Percentiles rank a stretch among this genome's conserved stretches.
Evolutionary conservation across 2,329 filamentous ascomycete genomes (phyloP).

Genomic region (Pyrenochaeta sp.): DNA sequence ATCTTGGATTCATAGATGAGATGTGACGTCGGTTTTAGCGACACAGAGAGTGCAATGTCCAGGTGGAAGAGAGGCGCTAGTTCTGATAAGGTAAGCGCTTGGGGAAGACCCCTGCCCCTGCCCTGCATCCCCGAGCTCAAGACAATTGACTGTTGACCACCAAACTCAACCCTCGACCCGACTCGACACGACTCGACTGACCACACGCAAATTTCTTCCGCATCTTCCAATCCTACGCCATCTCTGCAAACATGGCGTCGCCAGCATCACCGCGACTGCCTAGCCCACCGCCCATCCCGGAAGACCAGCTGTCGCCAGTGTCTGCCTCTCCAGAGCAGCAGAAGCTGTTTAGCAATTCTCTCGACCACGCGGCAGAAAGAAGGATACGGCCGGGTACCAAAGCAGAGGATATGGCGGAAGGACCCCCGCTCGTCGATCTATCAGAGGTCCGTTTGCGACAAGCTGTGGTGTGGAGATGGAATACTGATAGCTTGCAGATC

Average conservation of each 20-base stretch:
- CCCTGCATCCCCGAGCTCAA: conserved; percentile 24
- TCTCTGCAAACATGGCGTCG: conserved; percentile 30
- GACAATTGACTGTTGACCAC: conserved; percentile 19
- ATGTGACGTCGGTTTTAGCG: conserved; percentile 4
- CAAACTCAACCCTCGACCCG: conserved; percentile 11
- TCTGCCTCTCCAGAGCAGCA: conserved; percentile 66
- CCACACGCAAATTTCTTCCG: no score
- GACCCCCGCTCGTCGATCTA: conserved; percentile 85
- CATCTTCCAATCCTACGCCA: no score
- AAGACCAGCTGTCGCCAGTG: conserved; percentile 88
- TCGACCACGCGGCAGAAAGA: conserved; percentile 78
- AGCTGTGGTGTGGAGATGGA: conserved; percentile 2
- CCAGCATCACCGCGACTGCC: conserved; percentile 82
- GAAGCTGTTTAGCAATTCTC: conserved; percentile 58
- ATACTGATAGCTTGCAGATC: conserved; percentile 65
- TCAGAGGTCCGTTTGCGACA: conserved; percentile 69
- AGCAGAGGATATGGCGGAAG: conserved; percentile 89
- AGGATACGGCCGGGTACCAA: conserved; percentile 93
- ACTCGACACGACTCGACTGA: no score
- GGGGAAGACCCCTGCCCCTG: conserved; percentile 21
- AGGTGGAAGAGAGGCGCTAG: no score
- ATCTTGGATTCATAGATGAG: background rate
- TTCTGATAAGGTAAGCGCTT: no score
- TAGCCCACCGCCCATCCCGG: conserved; percentile 91
- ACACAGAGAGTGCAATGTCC: background rate